phyloP scores from a whole-genome alignment of 768 basidiomycete species.

The Collybia mongolica region DNA sequence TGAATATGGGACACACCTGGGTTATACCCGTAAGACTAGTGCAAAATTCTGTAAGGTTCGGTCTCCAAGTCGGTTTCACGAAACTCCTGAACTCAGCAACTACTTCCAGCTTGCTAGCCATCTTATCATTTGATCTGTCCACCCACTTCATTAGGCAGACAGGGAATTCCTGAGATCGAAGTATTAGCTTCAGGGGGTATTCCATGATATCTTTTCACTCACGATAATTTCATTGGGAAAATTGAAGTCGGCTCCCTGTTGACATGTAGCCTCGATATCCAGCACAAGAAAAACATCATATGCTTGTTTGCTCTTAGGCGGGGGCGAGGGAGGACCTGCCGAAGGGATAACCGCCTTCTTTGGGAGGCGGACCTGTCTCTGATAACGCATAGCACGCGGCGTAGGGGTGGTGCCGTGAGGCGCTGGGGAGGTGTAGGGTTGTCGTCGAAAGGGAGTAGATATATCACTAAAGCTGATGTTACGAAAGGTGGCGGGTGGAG shows the following conservation, averaged over 20 bases:
- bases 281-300: slow-evolving; percentile 84
- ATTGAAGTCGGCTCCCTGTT: slow-evolving; percentile 63
- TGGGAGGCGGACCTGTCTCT: slow-evolving; percentile 9
- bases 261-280: slow-evolving; percentile 88
- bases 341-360: slow-evolving; percentile 16
- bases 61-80: slow-evolving; percentile 86
- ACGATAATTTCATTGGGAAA: slow-evolving; percentile 98
- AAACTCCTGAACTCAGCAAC: slow-evolving; percentile 86
- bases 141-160: slow-evolving; percentile 87
- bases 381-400: slow-evolving; percentile 8
- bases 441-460: slow-evolving; percentile 7
- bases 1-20: slow-evolving; percentile 57
- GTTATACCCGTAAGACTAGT: slow-evolving; percentile 87
- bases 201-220: slow-evolving; percentile 24
- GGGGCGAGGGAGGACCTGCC: slow-evolving; percentile 1
- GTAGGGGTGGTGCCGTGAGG: neutral
- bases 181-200: too few relatives aligned
- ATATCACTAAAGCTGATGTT: slow-evolving; percentile 4
- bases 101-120: slow-evolving; percentile 58
- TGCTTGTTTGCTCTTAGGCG: slow-evolving; percentile 33
- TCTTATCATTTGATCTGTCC: slow-evolving; percentile 51
- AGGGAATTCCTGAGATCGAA: slow-evolving; percentile 76
- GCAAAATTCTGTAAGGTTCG: slow-evolving; percentile 81
- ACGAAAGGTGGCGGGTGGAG: neutral
- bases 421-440: slow-evolving; percentile 2